Conservation (phyloP, 1,284 basidiomycete genomes). For the Ganoderma sinense region DNA sequence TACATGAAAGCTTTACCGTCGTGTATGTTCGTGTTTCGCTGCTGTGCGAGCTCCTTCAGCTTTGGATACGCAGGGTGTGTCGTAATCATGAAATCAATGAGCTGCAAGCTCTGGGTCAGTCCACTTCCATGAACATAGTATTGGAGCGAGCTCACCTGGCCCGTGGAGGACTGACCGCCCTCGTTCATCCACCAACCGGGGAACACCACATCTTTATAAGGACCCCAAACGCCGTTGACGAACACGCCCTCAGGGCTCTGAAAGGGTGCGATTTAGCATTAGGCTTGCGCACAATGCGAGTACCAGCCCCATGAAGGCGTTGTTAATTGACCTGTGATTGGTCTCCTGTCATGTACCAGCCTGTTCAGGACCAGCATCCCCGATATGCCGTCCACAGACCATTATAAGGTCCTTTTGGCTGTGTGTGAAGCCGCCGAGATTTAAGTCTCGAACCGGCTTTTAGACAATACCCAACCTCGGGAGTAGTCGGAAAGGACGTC, state of each 20-base stretch:
- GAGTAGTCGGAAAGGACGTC: too few species aligned
- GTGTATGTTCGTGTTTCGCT: slow-evolving; percentile 65
- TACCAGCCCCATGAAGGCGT: too few species aligned
- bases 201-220: slow-evolving; percentile 93
- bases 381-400: too few species aligned
- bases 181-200: slow-evolving; percentile 99
- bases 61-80: slow-evolving; percentile 88
- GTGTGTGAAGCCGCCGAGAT: too few species aligned
- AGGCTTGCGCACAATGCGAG: not conserved
- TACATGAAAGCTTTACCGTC: slow-evolving; percentile 46
- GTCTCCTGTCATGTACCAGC: too few species aligned
- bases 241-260: slow-evolving; percentile 85
- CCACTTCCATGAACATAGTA: not conserved
- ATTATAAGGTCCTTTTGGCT: too few species aligned
- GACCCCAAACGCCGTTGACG: slow-evolving; percentile 96
- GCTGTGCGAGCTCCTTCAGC: slow-evolving; percentile 66
- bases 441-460: too few species aligned
- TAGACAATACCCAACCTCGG: too few species aligned
- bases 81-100: slow-evolving; percentile 95
- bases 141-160: slow-evolving; percentile 65
- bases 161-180: slow-evolving; percentile 97
- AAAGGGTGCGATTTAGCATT: slow-evolving; percentile 36
- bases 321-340: too few species aligned
- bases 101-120: slow-evolving; percentile 60
- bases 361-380: too few species aligned